Evolutionary conservation across 352 stramenopile genomes (phyloP).

Genomic region (Blastocystis hominis): DNA sequence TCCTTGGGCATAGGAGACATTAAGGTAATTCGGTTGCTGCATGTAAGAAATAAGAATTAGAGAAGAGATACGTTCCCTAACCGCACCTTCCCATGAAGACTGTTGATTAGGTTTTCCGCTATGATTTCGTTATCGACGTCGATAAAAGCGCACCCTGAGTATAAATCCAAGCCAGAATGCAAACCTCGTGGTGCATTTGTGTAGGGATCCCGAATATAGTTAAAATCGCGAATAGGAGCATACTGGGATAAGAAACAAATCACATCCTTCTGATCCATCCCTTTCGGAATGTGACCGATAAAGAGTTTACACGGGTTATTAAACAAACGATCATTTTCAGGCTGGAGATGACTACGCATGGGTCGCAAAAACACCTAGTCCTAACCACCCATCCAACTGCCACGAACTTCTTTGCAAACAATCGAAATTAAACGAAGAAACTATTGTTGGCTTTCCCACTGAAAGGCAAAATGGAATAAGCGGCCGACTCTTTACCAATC

Average conservation of each 20-base stretch:
- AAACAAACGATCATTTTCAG: not conserved
- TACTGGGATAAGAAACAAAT: slow-evolving; percentile 5
- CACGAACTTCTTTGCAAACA: not conserved
- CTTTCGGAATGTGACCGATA: slow-evolving; percentile 20
- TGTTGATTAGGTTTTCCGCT: not conserved
- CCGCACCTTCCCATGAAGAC: not conserved
- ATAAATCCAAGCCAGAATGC: not conserved
- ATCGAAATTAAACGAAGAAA: not conserved
- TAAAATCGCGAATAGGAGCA: not conserved
- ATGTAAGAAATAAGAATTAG: not conserved
- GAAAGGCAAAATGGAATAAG: not conserved
- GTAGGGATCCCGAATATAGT: not conserved
- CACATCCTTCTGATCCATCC: not conserved
- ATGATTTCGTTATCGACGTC: not conserved
- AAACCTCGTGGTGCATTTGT: slow-evolving; percentile 5
- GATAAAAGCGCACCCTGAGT: slow-evolving; percentile 20
- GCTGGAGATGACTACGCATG: not conserved
- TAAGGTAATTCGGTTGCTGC: not conserved
- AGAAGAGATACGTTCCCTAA: not conserved
- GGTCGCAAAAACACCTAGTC: not conserved
- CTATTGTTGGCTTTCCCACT: not conserved
- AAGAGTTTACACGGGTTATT: not conserved
- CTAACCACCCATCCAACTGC: not conserved
- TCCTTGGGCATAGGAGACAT: not conserved
- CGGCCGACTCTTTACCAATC: not conserved